Evolutionary conservation across 1,284 basidiomycete species (phyloP), one percentile per base, ranked within the genome.

Genomic region (Spongispora temasekensis): DNA sequence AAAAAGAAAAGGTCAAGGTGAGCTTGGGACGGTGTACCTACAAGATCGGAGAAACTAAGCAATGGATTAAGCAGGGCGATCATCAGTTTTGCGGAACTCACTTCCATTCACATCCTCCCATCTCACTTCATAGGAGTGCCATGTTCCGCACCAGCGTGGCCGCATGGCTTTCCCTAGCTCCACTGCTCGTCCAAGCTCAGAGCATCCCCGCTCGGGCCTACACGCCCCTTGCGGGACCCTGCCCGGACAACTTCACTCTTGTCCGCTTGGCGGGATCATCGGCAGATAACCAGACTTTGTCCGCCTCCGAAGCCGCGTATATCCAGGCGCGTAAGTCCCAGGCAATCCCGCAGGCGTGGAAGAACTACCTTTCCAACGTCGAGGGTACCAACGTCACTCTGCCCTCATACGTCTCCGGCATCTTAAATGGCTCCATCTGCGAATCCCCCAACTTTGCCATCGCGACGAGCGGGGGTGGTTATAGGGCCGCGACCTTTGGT

Each of bases 401-500:
- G 0, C 77, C 78, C 2, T 46, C 57, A 0, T 80, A 81, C 54
- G 75, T 80, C 34, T 68, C 70, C 8, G 53, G 50, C 34, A 76
- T 80, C 54, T 65, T 81, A n/a, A 63, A 46, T 8, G 72, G 71
- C 1, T 42, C 59, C n/a, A 64, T 65, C 31, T 46, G 57, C 1
- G 48, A 68, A 12, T 64, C 67, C 0, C 81, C 81, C 0, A 78
- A 68, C 5, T 61, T 83, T 0, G 78, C 78, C 0, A 80, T 83
- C 53, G 76, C 80, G 0, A 70, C 69, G 23, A 83, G 81, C 56
- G 82, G 82, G 7, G 82, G 81, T 17, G 77, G 81, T 0, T 78
- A 79, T 59, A 74, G 83, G 4, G 82, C 84, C 0, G 78, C 81
- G 0, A 75, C 81, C 2, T 83, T 83, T 63, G 81, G 80, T 8